Base-by-base conservation (phyloP, 345 rosid genomes). In the Sonneratia alba region DNA sequence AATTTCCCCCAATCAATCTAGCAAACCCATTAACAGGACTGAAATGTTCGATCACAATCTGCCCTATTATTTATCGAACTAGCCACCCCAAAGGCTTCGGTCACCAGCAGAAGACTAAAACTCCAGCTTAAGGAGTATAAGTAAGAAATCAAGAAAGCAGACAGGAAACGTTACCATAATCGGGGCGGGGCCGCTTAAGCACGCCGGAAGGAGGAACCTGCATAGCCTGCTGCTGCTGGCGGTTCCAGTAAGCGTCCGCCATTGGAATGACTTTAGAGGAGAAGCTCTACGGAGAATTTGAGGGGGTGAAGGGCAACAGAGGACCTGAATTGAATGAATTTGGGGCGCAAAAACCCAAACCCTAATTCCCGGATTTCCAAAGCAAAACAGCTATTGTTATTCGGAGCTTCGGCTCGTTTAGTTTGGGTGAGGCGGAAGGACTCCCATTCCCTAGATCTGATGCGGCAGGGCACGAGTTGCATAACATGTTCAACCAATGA, bases 201-300 rank as follows among this genome's bases (percentile, higher is more conserved):
- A 76, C 76, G 48, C 78, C 82, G 42, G 88, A 72, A 12, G 84
- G 79, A 65, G 62, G 70, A 27, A 72, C 74, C 59, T 53, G 74
- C 43, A 21, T 68, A 4, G 13, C 14, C 19, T 55, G 73, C 79
- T 62, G 66, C 69, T 62, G 74, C 22, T 61, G 67, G 77, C 86
- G 87, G 70, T 84, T 89, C 97, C 92, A 86, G 84, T 85, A 89
- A 73, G 83, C 87, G 72, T 86, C 91, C 67, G 85, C 79, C 92
- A 91, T 89, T 38, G 70, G 34, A 4, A 42, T 19, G 18, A 5
- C 59, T 53, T 19, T 6, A n/a, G 43, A 21, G 22, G 43, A 69
- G 8, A 48, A 59, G 34, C 16, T 37, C 14, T n/a, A 22, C 61
- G 19, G 61, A 21, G 61, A 9, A 64, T 13, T 34, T 36, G 40